Evolutionary conservation across 1,284 basidiomycete genomes (phyloP), one percentile per base, ranked within the genome.

Genomic region (Malassezia japonica): DNA sequence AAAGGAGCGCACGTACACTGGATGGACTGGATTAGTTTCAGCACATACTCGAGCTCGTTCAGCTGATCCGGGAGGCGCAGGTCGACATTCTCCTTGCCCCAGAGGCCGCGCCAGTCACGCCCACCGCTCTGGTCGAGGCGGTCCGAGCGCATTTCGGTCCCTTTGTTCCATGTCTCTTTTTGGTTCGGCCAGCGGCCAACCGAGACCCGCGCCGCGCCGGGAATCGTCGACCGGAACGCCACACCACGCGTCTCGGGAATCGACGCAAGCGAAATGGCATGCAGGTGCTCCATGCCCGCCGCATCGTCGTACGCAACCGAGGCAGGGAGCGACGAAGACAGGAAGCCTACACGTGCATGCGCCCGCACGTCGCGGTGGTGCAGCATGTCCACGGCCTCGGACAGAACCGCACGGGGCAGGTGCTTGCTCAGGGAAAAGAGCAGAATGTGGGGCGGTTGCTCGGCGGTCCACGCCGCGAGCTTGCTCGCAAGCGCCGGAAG

Each of bases 1-100:
- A 82, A 7, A 87, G 42, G 13, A 87, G 64, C 2, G 77, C 73
- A 21, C 75, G 38, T n/a, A 40, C 12, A 8, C 27, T 13, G 15
- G 13, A 13, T 9, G 18, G 23, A 13, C 38, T 40, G 5, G 28
- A 9, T 16, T 18, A 40, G 18, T 4, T 27, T 9, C 7, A 27
- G 74, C 4, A 82, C 73, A 24, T 76, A 50, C 21, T 38, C 35
- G 1, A 57, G 40, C 4, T 53, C 21, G 47, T 52, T 48, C 23
- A 33, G 33, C 6, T 51, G 42, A 8, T 24, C 4, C 1, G 65
- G 65, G 2, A 68, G 36, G 20, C 52, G 51, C n/a, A 52, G 52
- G 18, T 57, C 55, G 38, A 61, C 49, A 38, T 68, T 68, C 41
- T 66, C 64, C 10, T 58, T 53, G 10, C 65, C 65, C 65, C 65